These are phyloP conservation scores for Pseudogymnoascus sp. DNA, from an alignment of 2,329 filamentous ascomycete species.

Conservation along the genomic window DNA sequence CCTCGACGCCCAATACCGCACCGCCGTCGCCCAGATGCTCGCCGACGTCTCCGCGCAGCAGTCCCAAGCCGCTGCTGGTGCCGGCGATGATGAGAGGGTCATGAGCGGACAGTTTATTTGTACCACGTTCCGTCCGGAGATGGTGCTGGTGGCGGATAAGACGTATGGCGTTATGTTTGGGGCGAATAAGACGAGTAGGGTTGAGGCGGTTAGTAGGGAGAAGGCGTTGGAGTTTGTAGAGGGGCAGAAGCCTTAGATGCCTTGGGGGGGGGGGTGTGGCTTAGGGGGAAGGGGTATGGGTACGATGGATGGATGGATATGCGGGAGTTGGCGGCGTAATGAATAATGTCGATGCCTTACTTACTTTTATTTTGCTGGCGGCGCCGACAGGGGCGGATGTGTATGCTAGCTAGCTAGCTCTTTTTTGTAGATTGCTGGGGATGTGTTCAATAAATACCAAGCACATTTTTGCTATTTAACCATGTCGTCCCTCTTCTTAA, in stretches of 20 bases:
- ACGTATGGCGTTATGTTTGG: slow-evolving; percentile 93
- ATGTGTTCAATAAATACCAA: not conserved
- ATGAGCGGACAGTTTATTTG: slow-evolving; percentile 81
- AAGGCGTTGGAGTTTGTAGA: slow-evolving; percentile 92
- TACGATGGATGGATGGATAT: slow-evolving; percentile 2
- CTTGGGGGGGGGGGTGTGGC: not conserved
- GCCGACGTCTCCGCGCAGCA: slow-evolving; percentile 63
- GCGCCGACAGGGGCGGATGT: not conserved
- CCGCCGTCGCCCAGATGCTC: slow-evolving; percentile 84
- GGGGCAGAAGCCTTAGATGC: slow-evolving; percentile 47
- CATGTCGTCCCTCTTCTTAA: not conserved
- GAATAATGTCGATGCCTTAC: not conserved
- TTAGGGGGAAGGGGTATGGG: not conserved
- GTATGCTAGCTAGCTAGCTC: slow-evolving; percentile 4
- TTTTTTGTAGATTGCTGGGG: not conserved
- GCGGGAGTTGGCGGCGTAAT: not conserved
- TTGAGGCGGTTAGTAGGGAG: slow-evolving; percentile 80
- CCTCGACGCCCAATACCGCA: slow-evolving; percentile 93
- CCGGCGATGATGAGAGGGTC: slow-evolving; percentile 28
- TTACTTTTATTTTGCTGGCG: not conserved
- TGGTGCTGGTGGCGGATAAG: slow-evolving; percentile 90
- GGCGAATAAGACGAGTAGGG: slow-evolving; percentile 85
- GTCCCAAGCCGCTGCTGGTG: slow-evolving; percentile 43
- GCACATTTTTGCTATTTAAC: not conserved
- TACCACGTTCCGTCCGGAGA: slow-evolving; percentile 96